These are phyloP conservation scores for Lobosporangium transversale DNA, from an alignment of 192 early-diverging fungal genomes.

Conservation along the genomic window DNA sequence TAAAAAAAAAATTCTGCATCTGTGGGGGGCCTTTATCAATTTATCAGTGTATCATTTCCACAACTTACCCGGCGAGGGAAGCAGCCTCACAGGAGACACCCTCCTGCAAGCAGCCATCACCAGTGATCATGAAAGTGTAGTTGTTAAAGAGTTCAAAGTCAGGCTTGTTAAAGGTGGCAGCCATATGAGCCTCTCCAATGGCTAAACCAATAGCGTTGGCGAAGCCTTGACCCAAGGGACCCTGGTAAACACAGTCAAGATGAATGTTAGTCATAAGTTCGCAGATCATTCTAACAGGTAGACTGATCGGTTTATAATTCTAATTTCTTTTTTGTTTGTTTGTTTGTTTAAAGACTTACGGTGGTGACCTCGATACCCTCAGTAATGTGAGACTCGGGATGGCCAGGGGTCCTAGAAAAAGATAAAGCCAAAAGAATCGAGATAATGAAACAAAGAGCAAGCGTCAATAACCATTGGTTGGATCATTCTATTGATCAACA, in stretches of 20 bases:
- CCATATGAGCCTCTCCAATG: slow-evolving; percentile 86
- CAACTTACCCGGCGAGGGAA: slow-evolving; percentile 88
- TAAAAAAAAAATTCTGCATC: slow-evolving; percentile 13
- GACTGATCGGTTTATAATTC: neutral
- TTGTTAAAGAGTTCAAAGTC: slow-evolving; percentile 90
- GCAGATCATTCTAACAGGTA: too few relatives aligned
- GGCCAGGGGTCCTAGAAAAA: slow-evolving; percentile 90
- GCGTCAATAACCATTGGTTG: too few relatives aligned
- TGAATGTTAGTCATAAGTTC: neutral
- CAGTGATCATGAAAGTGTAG: slow-evolving; percentile 86
- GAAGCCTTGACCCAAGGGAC: slow-evolving; percentile 71
- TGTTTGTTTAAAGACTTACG: slow-evolving; percentile 39
- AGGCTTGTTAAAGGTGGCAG: slow-evolving; percentile 92
- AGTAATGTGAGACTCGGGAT: slow-evolving; percentile 90
- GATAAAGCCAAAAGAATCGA: slow-evolving; percentile 7
- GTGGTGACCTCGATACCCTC: slow-evolving; percentile 97
- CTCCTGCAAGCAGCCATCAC: slow-evolving; percentile 99
- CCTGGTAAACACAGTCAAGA: slow-evolving; percentile 12
- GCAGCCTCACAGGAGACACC: slow-evolving; percentile 93
- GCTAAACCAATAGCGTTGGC: slow-evolving; percentile 96
- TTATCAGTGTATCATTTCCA: too few relatives aligned
- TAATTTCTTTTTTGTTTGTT: too few relatives aligned
- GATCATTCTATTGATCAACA: too few relatives aligned
- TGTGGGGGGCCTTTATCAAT: too few relatives aligned
- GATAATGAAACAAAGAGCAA: too few relatives aligned